phyloP scores from a whole-genome alignment of 106 monocot genomes.

The Hemerocallis citrina region DNA sequence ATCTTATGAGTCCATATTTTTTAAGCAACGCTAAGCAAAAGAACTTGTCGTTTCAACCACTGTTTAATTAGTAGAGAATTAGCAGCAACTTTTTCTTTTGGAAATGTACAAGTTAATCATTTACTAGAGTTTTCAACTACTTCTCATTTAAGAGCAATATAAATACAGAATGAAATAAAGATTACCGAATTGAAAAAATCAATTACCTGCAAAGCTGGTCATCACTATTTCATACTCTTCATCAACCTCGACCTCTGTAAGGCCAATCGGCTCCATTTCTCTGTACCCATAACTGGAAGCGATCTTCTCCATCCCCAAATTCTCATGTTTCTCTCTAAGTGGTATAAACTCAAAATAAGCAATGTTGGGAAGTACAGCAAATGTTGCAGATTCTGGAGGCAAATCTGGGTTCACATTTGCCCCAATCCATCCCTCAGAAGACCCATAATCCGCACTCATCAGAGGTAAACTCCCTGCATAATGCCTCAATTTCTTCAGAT shows the following conservation, averaged over 20 bases:
- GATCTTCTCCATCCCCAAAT: conserved; percentile 2
- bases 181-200: background rate
- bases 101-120: too few species aligned
- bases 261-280: conserved; percentile 43
- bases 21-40: too few species aligned
- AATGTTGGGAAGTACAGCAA: conserved; percentile 79
- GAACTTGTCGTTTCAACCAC: too few species aligned
- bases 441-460: conserved; percentile 76
- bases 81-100: too few species aligned
- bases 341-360: conserved; percentile 94
- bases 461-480: conserved; percentile 83
- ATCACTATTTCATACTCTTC: conserved; percentile 46
- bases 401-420: conserved; percentile 53
- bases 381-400: conserved; percentile 58
- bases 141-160: too few species aligned
- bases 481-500: conserved; percentile 75
- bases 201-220: conserved; percentile 7
- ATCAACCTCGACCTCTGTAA: conserved; percentile 45
- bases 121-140: too few species aligned
- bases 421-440: conserved; percentile 90
- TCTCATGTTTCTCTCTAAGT: conserved; percentile 16
- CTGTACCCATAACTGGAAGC: conserved; percentile 6
- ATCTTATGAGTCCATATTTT: too few species aligned
- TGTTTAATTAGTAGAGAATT: too few species aligned
- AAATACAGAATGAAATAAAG: background rate